Evolutionary conservation across 2,329 filamentous ascomycete species (phyloP).

Genomic region (Trichoderma breve): DNA sequence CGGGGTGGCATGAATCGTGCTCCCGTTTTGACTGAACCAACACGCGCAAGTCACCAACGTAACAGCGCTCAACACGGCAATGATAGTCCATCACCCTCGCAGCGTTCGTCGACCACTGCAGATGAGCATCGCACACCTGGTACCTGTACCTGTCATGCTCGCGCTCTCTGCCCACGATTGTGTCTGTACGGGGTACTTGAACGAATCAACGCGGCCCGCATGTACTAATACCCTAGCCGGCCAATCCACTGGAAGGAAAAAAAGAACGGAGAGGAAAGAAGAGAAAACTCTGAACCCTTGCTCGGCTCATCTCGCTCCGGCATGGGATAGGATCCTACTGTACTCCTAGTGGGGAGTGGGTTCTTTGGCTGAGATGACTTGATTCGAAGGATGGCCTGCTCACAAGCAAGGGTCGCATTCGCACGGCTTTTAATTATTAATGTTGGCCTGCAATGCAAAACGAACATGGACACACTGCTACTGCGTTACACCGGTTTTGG

Average conservation of each 20-base stretch:
- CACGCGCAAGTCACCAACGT: neutral
- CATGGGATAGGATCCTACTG: slow-evolving; percentile 3
- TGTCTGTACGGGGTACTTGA: neutral
- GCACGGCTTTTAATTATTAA: neutral
- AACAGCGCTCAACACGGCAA: neutral
- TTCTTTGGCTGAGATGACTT: neutral
- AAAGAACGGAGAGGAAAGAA: neutral
- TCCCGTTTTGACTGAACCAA: neutral
- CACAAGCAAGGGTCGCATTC: neutral
- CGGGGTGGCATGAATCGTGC: neutral
- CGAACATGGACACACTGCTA: neutral
- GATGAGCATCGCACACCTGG: neutral
- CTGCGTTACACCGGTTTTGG: neutral
- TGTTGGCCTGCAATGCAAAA: neutral
- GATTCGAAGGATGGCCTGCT: slow-evolving; percentile 1
- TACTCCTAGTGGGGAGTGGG: neutral
- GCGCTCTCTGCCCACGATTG: neutral
- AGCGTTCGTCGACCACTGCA: neutral
- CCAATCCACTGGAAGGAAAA: neutral
- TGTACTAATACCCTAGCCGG: neutral
- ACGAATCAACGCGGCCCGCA: neutral
- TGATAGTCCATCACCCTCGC: neutral
- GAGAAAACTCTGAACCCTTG: neutral
- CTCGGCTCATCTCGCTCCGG: slow-evolving; percentile 7
- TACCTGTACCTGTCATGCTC: neutral